Base-by-base conservation (phyloP, 768 basidiomycete genomes). In the Paxillus ammoniavirescens region DNA sequence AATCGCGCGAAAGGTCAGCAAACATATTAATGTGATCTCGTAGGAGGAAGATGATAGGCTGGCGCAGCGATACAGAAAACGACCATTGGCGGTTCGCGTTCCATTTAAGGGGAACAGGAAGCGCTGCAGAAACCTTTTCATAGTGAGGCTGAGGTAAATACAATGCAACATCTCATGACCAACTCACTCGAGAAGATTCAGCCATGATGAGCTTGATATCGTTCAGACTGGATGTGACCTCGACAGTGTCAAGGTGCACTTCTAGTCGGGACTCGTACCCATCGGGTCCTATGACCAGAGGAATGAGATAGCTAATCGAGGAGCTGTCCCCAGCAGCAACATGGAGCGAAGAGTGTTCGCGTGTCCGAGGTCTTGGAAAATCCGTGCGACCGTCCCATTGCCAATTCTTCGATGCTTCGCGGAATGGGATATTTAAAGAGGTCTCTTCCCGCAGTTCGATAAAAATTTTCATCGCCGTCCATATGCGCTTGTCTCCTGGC, bases 341-440 rank as follows among this genome's bases (percentile, higher is more conserved):
- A 57, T 86, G 89, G 35, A 98, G 80, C 58, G 82, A 86, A 33
- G 89, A 82, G 35, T 84, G 73, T 67, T 88, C 85, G 48, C 86
- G 79, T 57, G 78, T 78, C 49, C 77, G 78, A 30, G 76, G 77
- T 51, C 80, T 77, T 1, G 79, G 80, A 15, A 78, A 60, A 17
- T 79, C 72, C 6, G 65, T 64, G 31, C 74, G 61, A 31, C 83
- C 85, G 66, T 98, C 96, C 87, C 89, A 98, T 66, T 87, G 83
- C 96, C 96, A 98, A 68, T 98, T 89, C 88, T 98, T 98, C 0
- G 93, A 97, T 1, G 84, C 70, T 70, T 98, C 96, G 9, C 93
- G 83, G 53, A 95, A 95, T 3, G 96, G 96, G n/a, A 97, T 75
- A 40, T 90, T 80, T 9, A 98, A 64, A 0, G 81, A 83, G 0